Evolutionary conservation across 2,329 filamentous ascomycete genomes (phyloP).

Genomic region (Ascochyta koolunga): DNA sequence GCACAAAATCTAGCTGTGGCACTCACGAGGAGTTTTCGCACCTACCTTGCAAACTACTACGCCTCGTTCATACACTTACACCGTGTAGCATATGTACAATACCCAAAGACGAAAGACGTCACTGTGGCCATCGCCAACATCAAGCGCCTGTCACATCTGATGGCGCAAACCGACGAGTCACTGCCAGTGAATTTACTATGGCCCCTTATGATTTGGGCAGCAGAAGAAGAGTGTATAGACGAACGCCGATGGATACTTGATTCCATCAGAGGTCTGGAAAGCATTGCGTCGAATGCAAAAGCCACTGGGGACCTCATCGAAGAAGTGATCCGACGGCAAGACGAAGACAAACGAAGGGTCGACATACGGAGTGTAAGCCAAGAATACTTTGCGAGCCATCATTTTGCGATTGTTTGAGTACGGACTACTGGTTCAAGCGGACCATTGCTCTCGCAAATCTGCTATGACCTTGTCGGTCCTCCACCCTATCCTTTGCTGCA

Average conservation of each 20-base stretch:
- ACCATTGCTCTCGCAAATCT: conserved; percentile 36
- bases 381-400: conserved; percentile 57
- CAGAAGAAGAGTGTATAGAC: conserved; percentile 58
- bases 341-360: conserved; percentile 44
- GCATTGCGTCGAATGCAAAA: conserved; percentile 49
- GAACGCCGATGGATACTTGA: conserved; percentile 59
- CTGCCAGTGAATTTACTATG: conserved; percentile 64
- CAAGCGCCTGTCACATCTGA: conserved; percentile 54
- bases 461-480: conserved; percentile 35
- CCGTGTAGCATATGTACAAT: conserved; percentile 61
- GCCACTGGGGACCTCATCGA: conserved; percentile 50
- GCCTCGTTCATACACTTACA: conserved; percentile 63
- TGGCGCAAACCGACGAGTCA: conserved; percentile 54
- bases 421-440: not conserved
- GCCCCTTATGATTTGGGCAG: conserved; percentile 63
- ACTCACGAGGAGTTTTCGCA: conserved; percentile 61
- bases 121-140: conserved; percentile 58
- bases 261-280: conserved; percentile 53
- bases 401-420: conserved; percentile 60
- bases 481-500: conserved; percentile 35
- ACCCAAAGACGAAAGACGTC: conserved; percentile 60
- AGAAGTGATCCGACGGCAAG: conserved; percentile 48
- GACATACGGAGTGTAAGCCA: conserved; percentile 50
- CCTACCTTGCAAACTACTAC: conserved; percentile 63
- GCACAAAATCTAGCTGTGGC: conserved; percentile 57